Base-by-base conservation (phyloP, 148 eudicot species). In the Fallopia convolvulus region DNA sequence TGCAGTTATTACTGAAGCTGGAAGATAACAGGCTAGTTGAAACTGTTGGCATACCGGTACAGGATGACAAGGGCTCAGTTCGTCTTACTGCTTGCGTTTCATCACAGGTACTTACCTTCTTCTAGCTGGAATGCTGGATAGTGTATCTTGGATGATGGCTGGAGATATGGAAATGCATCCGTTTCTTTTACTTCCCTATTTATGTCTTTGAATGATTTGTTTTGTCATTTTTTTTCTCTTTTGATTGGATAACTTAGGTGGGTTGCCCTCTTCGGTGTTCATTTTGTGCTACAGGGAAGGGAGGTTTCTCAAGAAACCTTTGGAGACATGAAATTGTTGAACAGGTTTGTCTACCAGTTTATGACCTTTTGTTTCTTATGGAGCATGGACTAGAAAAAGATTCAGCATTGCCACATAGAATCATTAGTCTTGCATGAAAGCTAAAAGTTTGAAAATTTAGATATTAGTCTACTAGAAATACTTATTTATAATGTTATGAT, bases 231-330 rank as follows among this genome's bases (percentile, higher is more conserved):
- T 42, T 63, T 17, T 41, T 17, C 21, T 60, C 77, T n/a, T 70
- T 40, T 68, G 20, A 73, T 73, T 46, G 75, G 78, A 75, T 80
- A 74, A 65, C 70, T 73, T 78, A 96, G 99, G 98, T 96, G 26
- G 99, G 99, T 72, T 96, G 99, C 84, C 97, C 99, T 30, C 74
- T 96, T 82, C 91, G 98, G 56, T 96, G 99, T 83, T 88, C 98
- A 23, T 96, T 96, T 80, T 96, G 99, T 85, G 99, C 99, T 76
- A 96, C 99, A 66, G 99, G 99, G 55, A 93, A 96, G 82, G 99
- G 99, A 63, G 99, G 99, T 74, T 96, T 93, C 78, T 87, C 97
- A 61, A 89, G 99, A 82, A 96, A 96, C 81, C 98, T 96, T 79
- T 83, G 83, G 82, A 84, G 88, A 53, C 99, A 93, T 83, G 99